Conservation (phyloP, 2,329 filamentous ascomycete genomes). For the Colletotrichum sp. region DNA sequence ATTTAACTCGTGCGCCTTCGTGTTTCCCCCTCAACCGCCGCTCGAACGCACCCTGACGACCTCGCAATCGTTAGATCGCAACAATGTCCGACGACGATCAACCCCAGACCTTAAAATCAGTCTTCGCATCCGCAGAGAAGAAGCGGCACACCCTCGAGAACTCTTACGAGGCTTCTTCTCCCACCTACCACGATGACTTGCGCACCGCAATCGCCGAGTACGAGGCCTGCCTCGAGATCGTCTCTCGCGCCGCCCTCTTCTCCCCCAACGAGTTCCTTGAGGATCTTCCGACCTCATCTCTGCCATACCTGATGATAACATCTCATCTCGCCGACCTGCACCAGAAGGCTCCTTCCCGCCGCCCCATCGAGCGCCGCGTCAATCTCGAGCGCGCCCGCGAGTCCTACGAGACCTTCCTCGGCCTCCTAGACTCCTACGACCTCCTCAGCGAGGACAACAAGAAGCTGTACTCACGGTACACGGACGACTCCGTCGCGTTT, state of each 20-base stretch:
- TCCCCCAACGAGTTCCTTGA: conserved; percentile 89
- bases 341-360: conserved; percentile 65
- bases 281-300: conserved; percentile 82
- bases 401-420: conserved; percentile 80
- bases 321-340: conserved; percentile 82
- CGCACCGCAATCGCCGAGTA: conserved; percentile 72
- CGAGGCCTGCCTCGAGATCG: conserved; percentile 72
- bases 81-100: conserved; percentile 43
- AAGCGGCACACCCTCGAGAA: conserved; percentile 64
- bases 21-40: not conserved
- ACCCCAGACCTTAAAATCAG: conserved; percentile 54
- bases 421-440: conserved; percentile 78
- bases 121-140: conserved; percentile 56
- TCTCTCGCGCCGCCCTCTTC: conserved; percentile 79
- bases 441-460: conserved; percentile 70
- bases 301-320: conserved; percentile 83
- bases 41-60: not conserved
- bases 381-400: conserved; percentile 69
- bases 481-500: conserved; percentile 74
- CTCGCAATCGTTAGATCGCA: not conserved
- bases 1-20: not conserved
- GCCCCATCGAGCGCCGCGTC: conserved; percentile 61
- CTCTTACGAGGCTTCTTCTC: conserved; percentile 67
- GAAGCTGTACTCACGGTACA: conserved; percentile 75
- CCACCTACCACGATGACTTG: conserved; percentile 70